Evolutionary conservation across 2,329 filamentous ascomycete species (phyloP), one percentile per base, ranked within the genome.

Genomic region (Lasiodiplodia sp.): DNA sequence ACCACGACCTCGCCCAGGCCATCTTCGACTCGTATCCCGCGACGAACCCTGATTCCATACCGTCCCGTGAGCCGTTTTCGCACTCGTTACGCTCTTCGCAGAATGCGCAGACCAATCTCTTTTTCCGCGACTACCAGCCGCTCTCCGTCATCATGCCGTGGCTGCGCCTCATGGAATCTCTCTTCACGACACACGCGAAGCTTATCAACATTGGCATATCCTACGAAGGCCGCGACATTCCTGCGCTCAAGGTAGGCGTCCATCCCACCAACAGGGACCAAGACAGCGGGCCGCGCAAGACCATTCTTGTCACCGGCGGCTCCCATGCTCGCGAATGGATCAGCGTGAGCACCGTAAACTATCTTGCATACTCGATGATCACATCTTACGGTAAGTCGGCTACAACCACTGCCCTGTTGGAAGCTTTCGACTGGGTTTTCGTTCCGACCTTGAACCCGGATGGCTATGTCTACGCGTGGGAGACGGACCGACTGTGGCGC

Each of bases 301-400:
- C 92, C 0, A 88, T 97, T 68, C 83, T 97, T 63, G 84, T 99
- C 23, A 90, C 90, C 4, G 96, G 93, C 66, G 95, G 95, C 60
- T 86, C 92, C n/a, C 96, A 98, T 79, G 95, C 94, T 3, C 88
- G 96, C 47, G 96, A 99, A 83, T 99, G 96, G 96, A 97, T 99
- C 72, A 93, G 93, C 57, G 94, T 91, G 0, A 96, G 91, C 75
- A 97, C 94, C 0, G 93, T 96, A 65, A 96, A 91, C 74, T 98
- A 97, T 75, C 83, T 97, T 37, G 93, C 95, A 11, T 97, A 96
- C 87, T 92, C 89, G 18, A 86, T 98, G 58, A 92, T 97, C 74
- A 94, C 92, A 0, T 88, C 89, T 4, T 96, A 95, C 78, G 92
- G 92, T 70, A 92, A 93, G 87, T 80, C 86, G 75, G 71, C 86